Base-by-base conservation (phyloP, 768 basidiomycete species). In the Russula griseocarnosa region DNA sequence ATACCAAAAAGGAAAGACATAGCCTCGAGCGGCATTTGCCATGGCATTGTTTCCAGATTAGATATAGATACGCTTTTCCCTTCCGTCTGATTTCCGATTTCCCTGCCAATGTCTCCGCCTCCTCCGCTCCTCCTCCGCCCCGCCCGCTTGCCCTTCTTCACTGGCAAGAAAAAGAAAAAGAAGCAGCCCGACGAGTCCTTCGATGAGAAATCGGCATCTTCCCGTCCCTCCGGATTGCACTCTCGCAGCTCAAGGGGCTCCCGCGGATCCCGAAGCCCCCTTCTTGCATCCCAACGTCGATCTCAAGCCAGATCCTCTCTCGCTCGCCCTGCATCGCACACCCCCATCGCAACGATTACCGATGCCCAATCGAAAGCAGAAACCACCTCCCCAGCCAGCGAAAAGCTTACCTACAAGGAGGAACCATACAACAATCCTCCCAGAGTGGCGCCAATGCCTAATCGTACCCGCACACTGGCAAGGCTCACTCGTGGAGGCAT, bases 371-470 rank as follows among this genome's bases (percentile, higher is more conserved):
- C 60, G 8, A 51, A n/a, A 40, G 32, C 44, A 11, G 65, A 62
- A 1, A 1, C 47, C 8, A 34, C 56, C n/a, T 68, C 67, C 34
- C 55, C 28, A 22, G 61, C 50, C 1, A n/a, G n/a, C n/a, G 66
- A 67, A 24, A 67, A 67, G 57, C 68, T 65, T 11, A 56, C 66
- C 0, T 67, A 67, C 10, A 24, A 66, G 20, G 67, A 65, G 5
- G 70, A 70, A 59, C 69, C 69, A 9, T 72, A 72, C 40, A 62
- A 51, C 44, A 47, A 65, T 13, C 40, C 69, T 4, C 60, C 55
- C 10, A 62, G 38, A 32, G 3, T 58, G 9, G 60, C 51, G 5
- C 67, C 69, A 11, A 67, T 65, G 51, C 69, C 63, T 32, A 64
- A 67, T 55, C 68, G 68, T 40, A 53, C 68, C 22, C 57, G 55